These are phyloP conservation scores for Sporothrix dimorphospora DNA, from an alignment of 2,329 filamentous ascomycete species.

Conservation along the genomic window DNA sequence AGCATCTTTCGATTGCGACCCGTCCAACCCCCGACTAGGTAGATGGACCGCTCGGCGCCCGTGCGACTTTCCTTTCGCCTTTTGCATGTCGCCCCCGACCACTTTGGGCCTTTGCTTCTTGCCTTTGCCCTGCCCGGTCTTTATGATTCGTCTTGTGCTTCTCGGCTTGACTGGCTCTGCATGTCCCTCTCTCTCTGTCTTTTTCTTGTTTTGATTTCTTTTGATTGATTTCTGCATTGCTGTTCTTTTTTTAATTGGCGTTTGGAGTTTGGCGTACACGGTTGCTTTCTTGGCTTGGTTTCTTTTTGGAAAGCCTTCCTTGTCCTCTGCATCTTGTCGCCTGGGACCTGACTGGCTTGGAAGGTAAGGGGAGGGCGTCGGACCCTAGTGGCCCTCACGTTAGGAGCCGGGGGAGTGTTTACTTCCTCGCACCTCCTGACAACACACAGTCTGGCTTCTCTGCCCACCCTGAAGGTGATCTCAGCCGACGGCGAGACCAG, in stretches of 20 bases:
- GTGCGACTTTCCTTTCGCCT: background rate
- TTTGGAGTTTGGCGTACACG: background rate
- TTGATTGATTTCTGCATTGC: background rate
- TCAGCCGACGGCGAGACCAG: background rate
- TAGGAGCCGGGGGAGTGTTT: background rate
- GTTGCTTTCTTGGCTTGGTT: background rate
- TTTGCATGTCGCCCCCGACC: background rate
- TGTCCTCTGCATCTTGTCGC: conserved; percentile 1
- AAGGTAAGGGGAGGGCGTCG: conserved; percentile 13
- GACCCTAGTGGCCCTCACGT: conserved; percentile 5
- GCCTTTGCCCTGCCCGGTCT: background rate
- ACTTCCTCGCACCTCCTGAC: background rate
- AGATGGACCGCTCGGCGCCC: background rate
- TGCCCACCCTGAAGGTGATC: background rate
- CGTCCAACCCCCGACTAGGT: background rate
- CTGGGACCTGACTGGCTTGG: conserved; percentile 7
- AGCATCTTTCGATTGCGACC: no score
- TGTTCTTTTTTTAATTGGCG: background rate
- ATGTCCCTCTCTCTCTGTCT: no score
- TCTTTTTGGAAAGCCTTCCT: conserved; percentile 8
- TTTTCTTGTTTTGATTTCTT: background rate
- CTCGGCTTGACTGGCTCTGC: background rate
- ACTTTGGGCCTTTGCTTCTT: background rate
- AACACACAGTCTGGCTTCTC: background rate
- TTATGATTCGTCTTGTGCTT: background rate